A percentile compares a stretch with the other conserved stretches of the same genome.
Conservation (phyloP, 768 basidiomycete genomes). For the Termitomyces sp. region DNA sequence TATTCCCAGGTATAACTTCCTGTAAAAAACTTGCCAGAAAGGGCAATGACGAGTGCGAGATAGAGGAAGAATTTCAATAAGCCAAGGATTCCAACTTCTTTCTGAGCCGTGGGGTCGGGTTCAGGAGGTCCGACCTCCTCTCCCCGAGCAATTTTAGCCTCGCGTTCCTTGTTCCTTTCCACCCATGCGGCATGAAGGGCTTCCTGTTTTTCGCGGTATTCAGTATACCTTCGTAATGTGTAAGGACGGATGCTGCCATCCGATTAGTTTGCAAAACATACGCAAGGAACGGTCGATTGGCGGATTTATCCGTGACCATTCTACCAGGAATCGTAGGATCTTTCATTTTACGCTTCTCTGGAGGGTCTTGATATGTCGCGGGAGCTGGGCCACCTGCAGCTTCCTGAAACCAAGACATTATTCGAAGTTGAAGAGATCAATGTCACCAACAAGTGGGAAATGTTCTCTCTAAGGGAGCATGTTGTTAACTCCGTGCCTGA, state of each 20-base stretch:
- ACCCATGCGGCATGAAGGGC: slow-evolving; percentile 59
- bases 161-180: slow-evolving; percentile 64
- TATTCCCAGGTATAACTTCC: slow-evolving; percentile 87
- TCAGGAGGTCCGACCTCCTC: slow-evolving; percentile 71
- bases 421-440: slow-evolving; percentile 2
- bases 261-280: slow-evolving; percentile 35
- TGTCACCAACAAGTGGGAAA: background rate
- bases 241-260: slow-evolving; percentile 8
- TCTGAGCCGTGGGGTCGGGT: slow-evolving; percentile 64
- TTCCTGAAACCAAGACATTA: slow-evolving; percentile 68
- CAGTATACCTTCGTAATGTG: slow-evolving; percentile 46
- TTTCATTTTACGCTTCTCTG: slow-evolving; percentile 45
- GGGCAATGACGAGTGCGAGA: slow-evolving; percentile 42
- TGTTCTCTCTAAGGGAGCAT: background rate
- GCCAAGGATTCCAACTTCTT: slow-evolving; percentile 59
- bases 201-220: slow-evolving; percentile 60
- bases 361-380: slow-evolving; percentile 31
- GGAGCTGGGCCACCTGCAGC: slow-evolving; percentile 32
- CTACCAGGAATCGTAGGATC: slow-evolving; percentile 64
- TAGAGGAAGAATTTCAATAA: slow-evolving; percentile 68
- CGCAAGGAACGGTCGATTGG: slow-evolving; percentile 83
- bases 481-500: background rate
- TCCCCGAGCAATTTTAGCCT: slow-evolving; percentile 68
- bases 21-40: slow-evolving; percentile 80
- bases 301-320: slow-evolving; percentile 68